Percentiles rank a stretch among this genome's conserved stretches.
Conservation (phyloP, 148 eudicot species). For the Rhododendron mucronatum region DNA sequence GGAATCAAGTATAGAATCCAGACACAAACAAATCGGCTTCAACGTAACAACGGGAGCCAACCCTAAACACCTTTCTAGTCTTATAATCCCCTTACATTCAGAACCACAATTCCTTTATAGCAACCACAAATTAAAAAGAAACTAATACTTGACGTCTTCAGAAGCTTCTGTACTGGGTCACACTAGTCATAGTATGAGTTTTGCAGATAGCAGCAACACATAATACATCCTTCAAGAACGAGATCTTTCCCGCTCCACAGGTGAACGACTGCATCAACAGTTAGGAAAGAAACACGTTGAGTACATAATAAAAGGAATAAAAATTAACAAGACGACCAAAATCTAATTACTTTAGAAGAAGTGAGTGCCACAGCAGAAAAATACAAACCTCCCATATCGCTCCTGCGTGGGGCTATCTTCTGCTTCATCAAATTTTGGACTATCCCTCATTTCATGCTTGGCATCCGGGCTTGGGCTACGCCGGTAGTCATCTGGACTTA, state of each 20-base stretch:
- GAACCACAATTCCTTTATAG: not conserved
- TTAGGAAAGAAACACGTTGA: not conserved
- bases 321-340: not conserved
- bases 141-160: not conserved
- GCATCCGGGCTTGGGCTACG: conserved; percentile 32
- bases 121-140: not conserved
- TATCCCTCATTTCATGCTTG: conserved; percentile 29
- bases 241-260: conserved; percentile 37
- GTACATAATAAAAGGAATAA: not conserved
- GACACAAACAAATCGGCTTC: not conserved
- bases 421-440: conserved; percentile 39
- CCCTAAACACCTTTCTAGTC: not conserved
- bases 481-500: conserved; percentile 37
- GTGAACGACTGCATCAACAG: conserved; percentile 32
- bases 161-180: not conserved
- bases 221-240: conserved; percentile 20
- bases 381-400: conserved; percentile 42
- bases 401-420: conserved; percentile 42
- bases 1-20: not conserved
- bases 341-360: not conserved
- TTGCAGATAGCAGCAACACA: not conserved
- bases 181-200: not conserved
- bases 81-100: not conserved
- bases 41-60: not conserved
- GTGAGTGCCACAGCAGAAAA: not conserved